Evolutionary conservation across 2,329 filamentous ascomycete genomes (phyloP).

Genomic region (Aciculosporium take): DNA sequence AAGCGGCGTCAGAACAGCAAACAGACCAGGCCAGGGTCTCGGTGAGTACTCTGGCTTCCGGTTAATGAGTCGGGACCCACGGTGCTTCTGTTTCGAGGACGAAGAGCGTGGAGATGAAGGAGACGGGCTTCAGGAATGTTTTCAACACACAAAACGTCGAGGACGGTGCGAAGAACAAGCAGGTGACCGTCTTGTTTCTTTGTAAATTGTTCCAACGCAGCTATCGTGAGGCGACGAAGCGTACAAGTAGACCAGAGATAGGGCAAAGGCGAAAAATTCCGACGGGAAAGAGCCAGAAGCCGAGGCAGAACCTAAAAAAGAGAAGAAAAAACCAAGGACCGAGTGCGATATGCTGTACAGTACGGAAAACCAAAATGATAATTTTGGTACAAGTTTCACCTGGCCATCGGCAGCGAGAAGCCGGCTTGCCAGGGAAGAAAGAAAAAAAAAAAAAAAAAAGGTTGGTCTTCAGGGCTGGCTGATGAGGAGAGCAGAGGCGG

Average conservation of each 20-base stretch:
- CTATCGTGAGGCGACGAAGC: background rate
- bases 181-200: background rate
- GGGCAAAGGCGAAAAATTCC: background rate
- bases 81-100: constrained; percentile 8
- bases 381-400: no score
- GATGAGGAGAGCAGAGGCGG: no score
- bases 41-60: constrained; percentile 7
- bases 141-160: background rate
- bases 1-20: constrained; percentile 1
- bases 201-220: background rate
- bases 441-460: no score
- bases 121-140: background rate
- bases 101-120: constrained; percentile 5
- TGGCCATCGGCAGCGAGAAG: no score
- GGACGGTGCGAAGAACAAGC: background rate
- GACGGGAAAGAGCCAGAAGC: background rate
- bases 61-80: constrained; percentile 7
- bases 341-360: no score
- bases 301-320: background rate
- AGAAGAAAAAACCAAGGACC: no score
- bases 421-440: no score
- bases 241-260: background rate
- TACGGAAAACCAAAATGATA: no score
- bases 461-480: no score
- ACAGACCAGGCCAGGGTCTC: constrained; percentile 4